Conservation (phyloP, 345 rosid species). For the Pugionium dolabratum region DNA sequence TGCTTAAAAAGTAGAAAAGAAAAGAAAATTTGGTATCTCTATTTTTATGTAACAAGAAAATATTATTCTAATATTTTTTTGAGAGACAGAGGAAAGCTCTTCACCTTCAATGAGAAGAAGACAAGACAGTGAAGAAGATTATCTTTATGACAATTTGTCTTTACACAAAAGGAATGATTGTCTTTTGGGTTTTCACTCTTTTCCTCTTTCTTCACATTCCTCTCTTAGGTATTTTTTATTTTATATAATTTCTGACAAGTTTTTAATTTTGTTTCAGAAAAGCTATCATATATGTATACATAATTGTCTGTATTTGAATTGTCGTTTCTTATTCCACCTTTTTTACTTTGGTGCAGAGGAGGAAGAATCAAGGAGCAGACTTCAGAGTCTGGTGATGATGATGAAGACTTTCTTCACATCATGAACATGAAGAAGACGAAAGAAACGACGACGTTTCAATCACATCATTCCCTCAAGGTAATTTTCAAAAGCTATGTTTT, state of each 20-base stretch:
- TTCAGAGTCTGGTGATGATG: conserved; percentile 39
- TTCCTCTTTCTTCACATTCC: conserved; percentile 41
- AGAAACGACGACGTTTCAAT: conserved; percentile 38
- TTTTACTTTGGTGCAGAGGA: conserved; percentile 32
- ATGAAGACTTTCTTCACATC: conserved; percentile 45
- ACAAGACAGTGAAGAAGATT: conserved; percentile 42
- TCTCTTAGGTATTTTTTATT: conserved; percentile 32
- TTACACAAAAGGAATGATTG: conserved; percentile 43
- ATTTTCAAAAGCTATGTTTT: too few species aligned
- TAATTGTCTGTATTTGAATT: conserved; percentile 34
- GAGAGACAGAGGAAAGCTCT: conserved; percentile 33
- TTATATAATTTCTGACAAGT: conserved; percentile 30
- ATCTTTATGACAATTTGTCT: conserved; percentile 39
- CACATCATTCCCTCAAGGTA: conserved; percentile 55
- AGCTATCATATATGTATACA: conserved; percentile 7
- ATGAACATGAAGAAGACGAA: conserved; percentile 41
- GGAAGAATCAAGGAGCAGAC: conserved; percentile 34
- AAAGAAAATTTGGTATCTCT: neutral
- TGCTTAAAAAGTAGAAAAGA: neutral
- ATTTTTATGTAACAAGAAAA: conserved; percentile 21
- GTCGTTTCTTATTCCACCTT: conserved; percentile 15
- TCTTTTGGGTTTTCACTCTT: conserved; percentile 39
- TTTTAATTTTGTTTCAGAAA: conserved; percentile 29
- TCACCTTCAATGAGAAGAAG: conserved; percentile 44
- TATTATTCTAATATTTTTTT: neutral